phyloP scores from a whole-genome alignment of 1,284 basidiomycete species.

The Pseudozyma hubeiensis region DNA sequence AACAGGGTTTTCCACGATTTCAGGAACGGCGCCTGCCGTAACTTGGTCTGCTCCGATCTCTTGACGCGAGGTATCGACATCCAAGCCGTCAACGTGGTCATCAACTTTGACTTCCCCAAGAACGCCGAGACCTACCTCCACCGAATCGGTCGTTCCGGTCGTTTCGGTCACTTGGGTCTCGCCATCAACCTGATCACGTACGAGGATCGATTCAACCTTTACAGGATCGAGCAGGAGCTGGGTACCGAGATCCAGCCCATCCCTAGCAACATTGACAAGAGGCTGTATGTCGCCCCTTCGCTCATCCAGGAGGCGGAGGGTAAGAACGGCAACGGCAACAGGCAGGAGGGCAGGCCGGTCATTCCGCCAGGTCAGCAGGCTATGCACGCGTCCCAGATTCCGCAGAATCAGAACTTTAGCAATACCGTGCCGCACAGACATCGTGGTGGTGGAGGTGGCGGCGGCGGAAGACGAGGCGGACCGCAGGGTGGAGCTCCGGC shows the following conservation, averaged over 20 bases:
- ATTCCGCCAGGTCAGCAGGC: constrained; percentile 68
- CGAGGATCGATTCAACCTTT: constrained; percentile 96
- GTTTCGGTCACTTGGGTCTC: constrained; percentile 95
- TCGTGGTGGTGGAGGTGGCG: constrained; percentile 35
- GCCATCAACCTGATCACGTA: constrained; percentile 89
- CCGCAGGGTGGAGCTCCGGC: constrained; percentile 28
- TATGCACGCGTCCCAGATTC: constrained; percentile 65
- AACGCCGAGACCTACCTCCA: constrained; percentile 98
- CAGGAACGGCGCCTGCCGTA: constrained; percentile 96
- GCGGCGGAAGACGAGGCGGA: constrained; percentile 17
- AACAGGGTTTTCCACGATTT: constrained; percentile 99
- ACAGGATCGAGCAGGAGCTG: constrained; percentile 96
- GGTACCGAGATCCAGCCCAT: constrained; percentile 98
- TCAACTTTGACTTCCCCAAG: constrained; percentile 99
- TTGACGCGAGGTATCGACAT: constrained; percentile 99
- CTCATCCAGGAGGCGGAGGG: constrained; percentile 61
- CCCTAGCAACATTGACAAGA: constrained; percentile 88
- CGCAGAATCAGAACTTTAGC: constrained; percentile 66
- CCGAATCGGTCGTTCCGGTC: constrained; percentile 94
- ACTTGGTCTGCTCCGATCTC: constrained; percentile 93
- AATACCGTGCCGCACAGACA: constrained; percentile 60
- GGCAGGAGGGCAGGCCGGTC: constrained; percentile 66
- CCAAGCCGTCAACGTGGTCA: constrained; percentile 98
- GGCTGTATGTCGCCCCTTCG: constrained; percentile 76
- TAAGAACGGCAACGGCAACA: constrained; percentile 41